These are phyloP conservation scores for Xerocomellus amylosporus DNA, from an alignment of 768 basidiomycete genomes.

Conservation along the genomic window DNA sequence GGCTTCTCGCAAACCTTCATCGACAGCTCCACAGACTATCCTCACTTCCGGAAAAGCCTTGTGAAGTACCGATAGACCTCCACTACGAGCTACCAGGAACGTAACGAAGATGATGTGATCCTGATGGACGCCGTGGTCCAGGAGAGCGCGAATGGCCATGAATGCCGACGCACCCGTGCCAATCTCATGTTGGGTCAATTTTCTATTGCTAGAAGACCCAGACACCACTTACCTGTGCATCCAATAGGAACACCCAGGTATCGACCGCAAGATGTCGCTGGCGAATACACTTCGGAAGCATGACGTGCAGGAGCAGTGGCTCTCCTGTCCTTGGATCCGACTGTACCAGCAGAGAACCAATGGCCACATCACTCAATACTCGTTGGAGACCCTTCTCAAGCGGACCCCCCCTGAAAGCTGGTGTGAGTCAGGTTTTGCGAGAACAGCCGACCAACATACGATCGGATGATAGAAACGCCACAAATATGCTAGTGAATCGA, in stretches of 20 bases:
- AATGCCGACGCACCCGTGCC: conserved; percentile 91
- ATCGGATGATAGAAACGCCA: conserved; percentile 86
- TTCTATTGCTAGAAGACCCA: background rate
- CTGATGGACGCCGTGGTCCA: conserved; percentile 88
- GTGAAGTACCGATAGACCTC: conserved; percentile 74
- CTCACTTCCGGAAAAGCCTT: conserved; percentile 83
- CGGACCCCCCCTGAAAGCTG: conserved; percentile 67
- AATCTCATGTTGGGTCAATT: conserved; percentile 50
- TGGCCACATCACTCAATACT: conserved; percentile 79
- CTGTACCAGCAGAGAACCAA: conserved; percentile 91
- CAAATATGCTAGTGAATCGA: conserved; percentile 57
- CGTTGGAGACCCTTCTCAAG: conserved; percentile 88
- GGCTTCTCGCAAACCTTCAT: conserved; percentile 70
- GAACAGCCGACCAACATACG: conserved; percentile 46
- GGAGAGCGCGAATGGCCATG: conserved; percentile 90
- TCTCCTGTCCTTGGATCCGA: conserved; percentile 83
- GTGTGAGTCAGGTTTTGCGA: conserved; percentile 1
- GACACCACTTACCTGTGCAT: conserved; percentile 68
- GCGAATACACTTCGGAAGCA: conserved; percentile 75
- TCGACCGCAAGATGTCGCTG: conserved; percentile 59
- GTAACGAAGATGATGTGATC: conserved; percentile 87
- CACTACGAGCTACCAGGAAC: conserved; percentile 81
- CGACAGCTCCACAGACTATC: conserved; percentile 82
- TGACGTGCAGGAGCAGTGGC: conserved; percentile 78
- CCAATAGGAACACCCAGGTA: conserved; percentile 83